Evolutionary conservation across 108 stramenopile genomes (phyloP), one percentile per base, ranked within the genome.

Genomic region (Conticribra weissflogii): DNA sequence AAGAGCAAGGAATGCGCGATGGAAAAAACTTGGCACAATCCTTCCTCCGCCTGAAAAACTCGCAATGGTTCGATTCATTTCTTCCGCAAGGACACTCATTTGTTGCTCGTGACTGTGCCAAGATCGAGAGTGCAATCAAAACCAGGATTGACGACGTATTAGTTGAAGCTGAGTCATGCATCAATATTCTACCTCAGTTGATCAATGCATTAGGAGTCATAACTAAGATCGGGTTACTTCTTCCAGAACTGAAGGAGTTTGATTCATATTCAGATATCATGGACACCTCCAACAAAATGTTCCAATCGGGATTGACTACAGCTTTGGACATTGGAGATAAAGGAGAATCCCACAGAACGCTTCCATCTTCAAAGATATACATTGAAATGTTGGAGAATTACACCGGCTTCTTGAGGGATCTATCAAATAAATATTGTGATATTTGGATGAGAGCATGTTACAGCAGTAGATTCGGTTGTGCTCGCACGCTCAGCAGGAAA

Each of bases 241-340:
- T 66, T 60, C 74, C 74, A 48, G 65, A 67, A 36, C 74, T 75
- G 22, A 15, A 46, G 8, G 66, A 75, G 29, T 61, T 75, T 46
- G 74, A 75, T 30, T 22, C 24, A n/a, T n/a, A n/a, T n/a, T n/a
- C n/a, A n/a, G n/a, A n/a, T n/a, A n/a, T n/a, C n/a, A n/a, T n/a
- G n/a, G n/a, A n/a, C n/a, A n/a, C n/a, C n/a, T n/a, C n/a, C n/a
- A n/a, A n/a, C n/a, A n/a, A n/a, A n/a, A n/a, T n/a, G n/a, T n/a
- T n/a, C n/a, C n/a, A n/a, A n/a, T n/a, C n/a, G n/a, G n/a, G n/a
- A n/a, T n/a, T n/a, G n/a, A n/a, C n/a, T n/a, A n/a, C n/a, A n/a
- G n/a, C n/a, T n/a, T n/a, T n/a, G n/a, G n/a, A n/a, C n/a, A n/a
- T n/a, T n/a, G n/a, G n/a, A n/a, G n/a, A n/a, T n/a, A n/a, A n/a